Base-by-base conservation (phyloP, 352 stramenopile genomes). In the Pythium vanterpoolii region DNA sequence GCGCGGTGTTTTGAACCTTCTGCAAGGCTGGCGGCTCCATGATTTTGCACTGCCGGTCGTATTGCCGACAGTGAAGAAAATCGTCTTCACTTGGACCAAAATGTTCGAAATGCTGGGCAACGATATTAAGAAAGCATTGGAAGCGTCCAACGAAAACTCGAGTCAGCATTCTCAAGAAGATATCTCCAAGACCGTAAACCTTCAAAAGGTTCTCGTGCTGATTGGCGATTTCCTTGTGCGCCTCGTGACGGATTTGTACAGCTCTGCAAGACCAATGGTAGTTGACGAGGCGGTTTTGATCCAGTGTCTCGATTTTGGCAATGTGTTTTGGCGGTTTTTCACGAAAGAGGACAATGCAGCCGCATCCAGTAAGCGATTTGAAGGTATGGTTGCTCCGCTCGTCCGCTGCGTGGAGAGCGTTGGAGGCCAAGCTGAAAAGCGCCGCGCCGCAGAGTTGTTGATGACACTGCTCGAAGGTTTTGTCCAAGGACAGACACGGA, bases 261-360 rank as follows among this genome's bases (percentile, higher is more conserved):
- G 69, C 24, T 43, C 68, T 3, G 67, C 53, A 40, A 52, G 46
- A 8, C 51, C 42, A 56, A 42, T 56, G 2, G 55, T 21, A 60
- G 42, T 63, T 0, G 76, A 85, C 27, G 81, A 93, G 55, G 24
- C 68, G 5, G 76, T 78, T 33, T 56, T 78, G 38, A 77, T 87
- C 13, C 81, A 85, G 28, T 84, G 74, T 64, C 70, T 93, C 23
- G 83, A 90, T 45, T 90, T 93, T 60, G 79, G 73, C 31, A 71
- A 87, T 9, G 66, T 68, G 18, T 91, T 91, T 44, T 93, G 83
- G 83, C 74, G 73, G 50, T 93, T 93, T 46, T 88, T 82, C 72
- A 62, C 57, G 6, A 73, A 65, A 40, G 66, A 74, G 31, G 73
- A 86, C 50, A 78, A 87, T 27, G 34, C 61, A 21, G 65, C 64